Evolutionary conservation across 495 filamentous ascomycete species (phyloP), one percentile per base, ranked within the genome.

Genomic region (Immersiella caudata): DNA sequence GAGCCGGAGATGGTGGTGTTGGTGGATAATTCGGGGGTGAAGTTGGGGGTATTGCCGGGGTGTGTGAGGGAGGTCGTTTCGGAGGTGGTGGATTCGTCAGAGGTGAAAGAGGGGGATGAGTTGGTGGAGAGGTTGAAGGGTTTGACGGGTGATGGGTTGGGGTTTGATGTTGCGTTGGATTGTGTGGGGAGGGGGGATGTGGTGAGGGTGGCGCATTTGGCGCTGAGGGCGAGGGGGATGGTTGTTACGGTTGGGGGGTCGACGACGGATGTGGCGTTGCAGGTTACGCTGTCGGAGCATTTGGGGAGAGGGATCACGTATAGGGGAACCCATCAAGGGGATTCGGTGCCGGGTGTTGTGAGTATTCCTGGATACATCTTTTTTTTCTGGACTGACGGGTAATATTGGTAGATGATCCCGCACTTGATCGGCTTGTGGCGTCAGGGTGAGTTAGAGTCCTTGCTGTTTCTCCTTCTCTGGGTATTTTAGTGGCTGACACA

Each of bases 291-390:
- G 62, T 55, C 54, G 21, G 21, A 69, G 22, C 67, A 69, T 59
- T 36, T 69, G 27, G 56, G 24, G 14, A 69, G 56, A 18, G 67
- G 67, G 9, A 58, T 62, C 18, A 66, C 63, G 18, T 66, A 60
- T 27, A 46, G 55, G 29, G 67, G 67, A 0, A 69, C 67, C 2
- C 67, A 69, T 58, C 67, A 69, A 33, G 67, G 67, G 12, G 67
- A 69, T 24, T 66, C 57, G 2, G 62, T 69, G 4, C 67, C 67
- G 8, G 55, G 40, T 2, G 36, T 65, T 0, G 66, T 67, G 27
- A 27, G 65, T 36, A n/a, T n/a, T n/a, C n/a, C n/a, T n/a, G n/a
- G n/a, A n/a, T n/a, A n/a, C n/a, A n/a, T n/a, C n/a, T n/a, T n/a
- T n/a, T n/a, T n/a, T n/a, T n/a, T n/a, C n/a, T n/a, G n/a, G n/a